Conservation (phyloP, 2,329 filamentous ascomycete species). For the Mycogone perniciosa region DNA sequence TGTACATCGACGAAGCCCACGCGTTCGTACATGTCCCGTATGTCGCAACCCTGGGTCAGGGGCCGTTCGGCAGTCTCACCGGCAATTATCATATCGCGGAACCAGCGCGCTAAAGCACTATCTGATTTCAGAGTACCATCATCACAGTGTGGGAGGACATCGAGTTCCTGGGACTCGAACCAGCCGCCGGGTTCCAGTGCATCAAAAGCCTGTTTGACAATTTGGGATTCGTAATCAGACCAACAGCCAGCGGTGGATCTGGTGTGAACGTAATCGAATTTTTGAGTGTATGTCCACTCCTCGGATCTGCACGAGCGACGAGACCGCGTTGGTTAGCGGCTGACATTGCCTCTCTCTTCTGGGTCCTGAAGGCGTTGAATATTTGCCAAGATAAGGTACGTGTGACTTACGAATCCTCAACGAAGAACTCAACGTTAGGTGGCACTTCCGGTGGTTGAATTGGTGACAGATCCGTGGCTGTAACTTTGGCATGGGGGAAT, state of each 20-base stretch:
- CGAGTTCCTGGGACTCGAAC: slow-evolving; percentile 48
- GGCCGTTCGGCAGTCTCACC: slow-evolving; percentile 32
- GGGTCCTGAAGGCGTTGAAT: neutral
- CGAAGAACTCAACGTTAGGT: slow-evolving; percentile 65
- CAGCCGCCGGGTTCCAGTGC: slow-evolving; percentile 46
- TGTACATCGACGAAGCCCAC: slow-evolving; percentile 51
- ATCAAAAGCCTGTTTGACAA: slow-evolving; percentile 47
- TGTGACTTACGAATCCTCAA: slow-evolving; percentile 52
- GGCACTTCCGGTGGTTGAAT: slow-evolving; percentile 62
- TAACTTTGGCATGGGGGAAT: slow-evolving; percentile 53
- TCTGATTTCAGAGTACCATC: slow-evolving; percentile 37
- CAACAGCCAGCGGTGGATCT: slow-evolving; percentile 45
- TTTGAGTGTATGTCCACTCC: slow-evolving; percentile 46
- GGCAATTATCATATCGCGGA: slow-evolving; percentile 34
- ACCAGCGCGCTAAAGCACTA: slow-evolving; percentile 34
- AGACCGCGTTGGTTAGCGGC: neutral
- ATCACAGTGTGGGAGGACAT: slow-evolving; percentile 34
- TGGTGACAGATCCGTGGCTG: slow-evolving; percentile 61
- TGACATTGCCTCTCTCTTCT: neutral
- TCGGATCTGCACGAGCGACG: slow-evolving; percentile 31
- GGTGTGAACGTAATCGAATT: slow-evolving; percentile 50
- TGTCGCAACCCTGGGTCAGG: slow-evolving; percentile 26
- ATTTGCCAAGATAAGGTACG: neutral
- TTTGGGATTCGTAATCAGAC: slow-evolving; percentile 39
- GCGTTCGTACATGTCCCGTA: slow-evolving; percentile 35